A percentile compares a stretch with the other conserved stretches of the same genome.
These are phyloP conservation scores for Powellomyces hirtus DNA, from an alignment of 192 early-diverging fungal species.

Conservation along the genomic window DNA sequence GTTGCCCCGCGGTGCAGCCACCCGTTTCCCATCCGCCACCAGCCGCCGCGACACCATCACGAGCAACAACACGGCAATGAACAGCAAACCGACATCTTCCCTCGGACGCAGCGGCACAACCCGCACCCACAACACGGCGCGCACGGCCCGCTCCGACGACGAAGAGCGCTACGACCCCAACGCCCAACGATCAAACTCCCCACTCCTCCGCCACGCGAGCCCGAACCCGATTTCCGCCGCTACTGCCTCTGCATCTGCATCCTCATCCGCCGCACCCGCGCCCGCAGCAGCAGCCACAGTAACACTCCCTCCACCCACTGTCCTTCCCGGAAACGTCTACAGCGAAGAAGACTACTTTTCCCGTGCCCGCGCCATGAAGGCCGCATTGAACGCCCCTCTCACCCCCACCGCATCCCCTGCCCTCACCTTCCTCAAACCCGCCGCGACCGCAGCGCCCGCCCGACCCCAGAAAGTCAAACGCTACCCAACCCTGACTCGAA, in stretches of 20 bases:
- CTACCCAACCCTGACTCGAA: too few relatives aligned
- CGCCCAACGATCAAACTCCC: neutral
- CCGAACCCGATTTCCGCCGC: neutral
- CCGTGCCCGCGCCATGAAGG: neutral
- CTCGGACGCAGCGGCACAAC: too few relatives aligned
- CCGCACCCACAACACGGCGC: too few relatives aligned
- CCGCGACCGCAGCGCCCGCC: neutral
- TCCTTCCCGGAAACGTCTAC: neutral
- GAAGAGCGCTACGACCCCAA: neutral
- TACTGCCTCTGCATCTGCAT: neutral
- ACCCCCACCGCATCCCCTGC: neutral
- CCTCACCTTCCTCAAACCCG: neutral
- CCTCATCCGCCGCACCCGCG: neutral
- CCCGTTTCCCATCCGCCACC: too few relatives aligned
- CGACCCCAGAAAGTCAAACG: neutral
- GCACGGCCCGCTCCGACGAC: too few relatives aligned
- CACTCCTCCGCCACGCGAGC: neutral
- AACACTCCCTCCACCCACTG: neutral
- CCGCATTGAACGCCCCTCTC: neutral
- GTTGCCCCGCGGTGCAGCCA: too few relatives aligned
- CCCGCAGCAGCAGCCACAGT: neutral
- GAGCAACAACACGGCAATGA: too few relatives aligned
- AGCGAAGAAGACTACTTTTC: constrained; percentile 12
- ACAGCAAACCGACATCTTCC: too few relatives aligned
- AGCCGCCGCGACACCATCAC: too few relatives aligned